These are phyloP conservation scores for Misopates orontium DNA, from an alignment of 257 asterid species.

Conservation along the genomic window DNA sequence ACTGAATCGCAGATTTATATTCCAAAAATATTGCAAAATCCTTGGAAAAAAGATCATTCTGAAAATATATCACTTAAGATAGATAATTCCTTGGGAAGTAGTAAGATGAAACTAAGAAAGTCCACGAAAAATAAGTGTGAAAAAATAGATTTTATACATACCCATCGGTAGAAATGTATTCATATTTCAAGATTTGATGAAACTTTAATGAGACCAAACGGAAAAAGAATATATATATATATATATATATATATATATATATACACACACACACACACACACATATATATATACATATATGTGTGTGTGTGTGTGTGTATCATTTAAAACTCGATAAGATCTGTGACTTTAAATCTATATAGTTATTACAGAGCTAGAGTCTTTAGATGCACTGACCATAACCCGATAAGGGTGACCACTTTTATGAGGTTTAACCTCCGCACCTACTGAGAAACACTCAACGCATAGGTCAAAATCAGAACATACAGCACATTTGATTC, in stretches of 20 bases:
- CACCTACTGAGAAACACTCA: constrained; percentile 90
- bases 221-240: neutral
- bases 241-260: too few relatives aligned
- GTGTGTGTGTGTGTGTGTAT: too few relatives aligned
- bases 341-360: neutral
- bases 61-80: neutral
- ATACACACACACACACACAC: too few relatives aligned
- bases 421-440: constrained; percentile 84
- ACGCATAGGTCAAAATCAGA: constrained; percentile 85
- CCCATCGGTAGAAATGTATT: neutral
- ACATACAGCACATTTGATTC: constrained; percentile 83
- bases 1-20: neutral
- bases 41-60: neutral
- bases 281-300: too few relatives aligned
- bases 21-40: neutral
- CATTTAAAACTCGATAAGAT: too few relatives aligned
- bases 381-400: constrained; percentile 56
- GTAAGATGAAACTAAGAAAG: constrained; percentile 6
- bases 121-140: constrained; percentile 1
- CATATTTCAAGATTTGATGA: neutral
- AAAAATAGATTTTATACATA: neutral
- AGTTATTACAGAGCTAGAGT: constrained; percentile 1
- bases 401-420: constrained; percentile 76
- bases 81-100: neutral
- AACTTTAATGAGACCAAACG: neutral